Conservation (phyloP, 2,329 filamentous ascomycete genomes). For the Talaromyces sp. region DNA sequence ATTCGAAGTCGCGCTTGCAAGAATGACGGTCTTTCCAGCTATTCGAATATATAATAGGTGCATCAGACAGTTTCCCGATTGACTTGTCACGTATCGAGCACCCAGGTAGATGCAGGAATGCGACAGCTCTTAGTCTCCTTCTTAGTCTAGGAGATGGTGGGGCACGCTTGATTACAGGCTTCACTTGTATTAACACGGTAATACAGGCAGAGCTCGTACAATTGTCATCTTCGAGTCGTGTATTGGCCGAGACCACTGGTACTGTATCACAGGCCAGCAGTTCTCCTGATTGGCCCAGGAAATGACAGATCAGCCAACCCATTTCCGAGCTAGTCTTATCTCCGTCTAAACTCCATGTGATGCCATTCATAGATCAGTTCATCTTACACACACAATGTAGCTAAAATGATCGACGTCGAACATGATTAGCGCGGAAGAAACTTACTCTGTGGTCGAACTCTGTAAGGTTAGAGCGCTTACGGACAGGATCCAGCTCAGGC, state of each 20-base stretch:
- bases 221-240: background rate
- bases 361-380: background rate
- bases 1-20: background rate
- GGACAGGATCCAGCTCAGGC: background rate
- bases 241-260: background rate
- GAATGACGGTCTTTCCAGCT: background rate
- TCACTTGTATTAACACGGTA: background rate
- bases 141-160: background rate
- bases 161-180: background rate
- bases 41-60: background rate
- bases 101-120: background rate
- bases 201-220: background rate
- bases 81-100: background rate
- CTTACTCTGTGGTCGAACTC: background rate
- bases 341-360: slow-evolving; percentile 1
- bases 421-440: background rate
- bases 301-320: background rate
- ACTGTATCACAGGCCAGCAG: background rate
- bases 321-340: background rate
- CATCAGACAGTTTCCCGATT: background rate
- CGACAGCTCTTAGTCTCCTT: background rate
- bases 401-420: background rate
- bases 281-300: background rate
- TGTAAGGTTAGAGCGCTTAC: too few species aligned
- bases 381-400: background rate